Evolutionary conservation across 805 yeast genomes (phyloP).

Genomic region (Candida namnaoensis): DNA sequence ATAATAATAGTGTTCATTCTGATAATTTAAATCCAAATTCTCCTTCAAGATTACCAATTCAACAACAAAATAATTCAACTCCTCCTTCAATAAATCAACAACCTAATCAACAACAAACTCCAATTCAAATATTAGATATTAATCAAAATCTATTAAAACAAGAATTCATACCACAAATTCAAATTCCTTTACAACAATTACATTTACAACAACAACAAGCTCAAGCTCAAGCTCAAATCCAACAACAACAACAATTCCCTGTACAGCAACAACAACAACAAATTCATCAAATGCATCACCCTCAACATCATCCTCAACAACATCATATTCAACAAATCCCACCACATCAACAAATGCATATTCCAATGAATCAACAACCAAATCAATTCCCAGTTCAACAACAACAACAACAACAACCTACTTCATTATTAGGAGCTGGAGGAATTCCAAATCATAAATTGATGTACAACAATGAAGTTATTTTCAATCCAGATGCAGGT

Average conservation of each 20-base stretch:
- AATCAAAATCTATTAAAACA: neutral
- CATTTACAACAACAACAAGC: constrained; percentile 3
- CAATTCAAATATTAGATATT: neutral
- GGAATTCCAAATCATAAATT: constrained; percentile 35
- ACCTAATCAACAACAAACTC: neutral
- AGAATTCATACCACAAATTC: constrained; percentile 3
- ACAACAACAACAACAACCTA: neutral
- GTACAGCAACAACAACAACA: constrained; percentile 1
- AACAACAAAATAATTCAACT: neutral
- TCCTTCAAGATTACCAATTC: too few relatives aligned
- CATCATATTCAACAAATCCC: neutral
- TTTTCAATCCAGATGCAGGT: constrained; percentile 40
- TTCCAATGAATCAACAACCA: neutral
- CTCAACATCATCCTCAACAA: neutral
- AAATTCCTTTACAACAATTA: constrained; percentile 4
- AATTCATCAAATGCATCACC: neutral
- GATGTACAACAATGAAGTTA: constrained; percentile 39
- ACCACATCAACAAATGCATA: neutral
- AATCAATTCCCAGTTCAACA: neutral
- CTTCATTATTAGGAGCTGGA: too few relatives aligned
- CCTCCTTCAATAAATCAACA: constrained; percentile 1
- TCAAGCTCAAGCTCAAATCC: neutral
- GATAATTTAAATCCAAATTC: neutral
- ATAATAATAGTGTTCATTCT: neutral
- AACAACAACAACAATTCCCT: constrained; percentile 1